Evolutionary conservation across 768 basidiomycete species (phyloP), one percentile per base, ranked within the genome.

Genomic region (Fomitopsis pulvina): DNA sequence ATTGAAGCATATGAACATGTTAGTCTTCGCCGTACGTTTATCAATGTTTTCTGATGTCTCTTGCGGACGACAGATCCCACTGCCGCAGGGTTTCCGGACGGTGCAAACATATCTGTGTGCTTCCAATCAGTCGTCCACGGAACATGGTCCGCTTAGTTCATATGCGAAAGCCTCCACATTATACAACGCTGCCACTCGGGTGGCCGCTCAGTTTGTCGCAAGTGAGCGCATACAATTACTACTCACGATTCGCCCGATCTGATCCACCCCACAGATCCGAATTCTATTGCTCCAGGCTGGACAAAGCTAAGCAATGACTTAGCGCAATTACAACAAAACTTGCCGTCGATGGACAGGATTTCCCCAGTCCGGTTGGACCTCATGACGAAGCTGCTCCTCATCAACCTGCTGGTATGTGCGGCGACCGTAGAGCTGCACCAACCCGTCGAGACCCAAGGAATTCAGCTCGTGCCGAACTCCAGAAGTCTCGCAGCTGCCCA

Each of bases 151-250:
- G 9, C 67, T 71, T 18, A 68, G 76, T 1, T 60, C 78, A 57
- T 66, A 70, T 42, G 71, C 71, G 49, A 81, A 83, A 54, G 79
- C 81, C 0, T 70, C 76, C 6, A 71, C 81, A 21, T 64, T 85
- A 37, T 77, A 82, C 50, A 81, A 83, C 57, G 71, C 75, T 20
- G 77, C 82, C 10, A 70, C 77, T 5, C 75, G 77, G 41, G 63
- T 85, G n/a, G 72, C 75, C 6, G 75, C 65, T 26, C 64, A 66
- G 20, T 66, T 66, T 59, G 57, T 58, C 34, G 62, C 60, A n/a
- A 57, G 66, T 68, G 51, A 52, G 60, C 41, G 30, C 24, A 34
- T 29, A 7, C n/a, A 7, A 37, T 34, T 6, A 4, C 24, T 9
- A 12, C 20, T 14, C 38, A 18, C 26, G 16, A 25, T 5, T 12